phyloP scores from a whole-genome alignment of 495 filamentous ascomycete genomes.

The Xylaria sp. region DNA sequence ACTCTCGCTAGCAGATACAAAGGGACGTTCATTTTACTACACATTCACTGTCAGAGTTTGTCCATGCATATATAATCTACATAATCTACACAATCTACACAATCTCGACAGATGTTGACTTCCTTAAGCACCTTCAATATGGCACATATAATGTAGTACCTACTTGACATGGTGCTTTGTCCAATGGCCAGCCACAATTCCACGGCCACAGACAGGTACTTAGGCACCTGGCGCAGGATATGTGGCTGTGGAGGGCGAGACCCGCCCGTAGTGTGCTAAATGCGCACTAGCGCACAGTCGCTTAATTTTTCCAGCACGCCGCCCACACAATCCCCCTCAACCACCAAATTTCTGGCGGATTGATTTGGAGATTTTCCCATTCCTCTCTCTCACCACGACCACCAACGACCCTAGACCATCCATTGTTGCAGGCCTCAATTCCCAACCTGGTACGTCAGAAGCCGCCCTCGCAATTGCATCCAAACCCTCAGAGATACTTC shows the following conservation, averaged over 20 bases:
- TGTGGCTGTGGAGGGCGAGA: conserved; percentile 2
- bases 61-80: not conserved
- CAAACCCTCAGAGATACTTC: not conserved
- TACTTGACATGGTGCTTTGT: no score
- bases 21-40: not conserved
- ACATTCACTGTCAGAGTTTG: not conserved
- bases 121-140: not conserved
- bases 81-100: no score
- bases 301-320: conserved; percentile 37
- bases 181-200: not conserved
- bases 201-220: conserved; percentile 6
- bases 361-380: conserved; percentile 40
- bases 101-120: no score
- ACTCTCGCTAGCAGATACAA: not conserved
- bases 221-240: not conserved
- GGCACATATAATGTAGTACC: not conserved
- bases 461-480: not conserved
- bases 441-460: conserved; percentile 43
- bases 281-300: conserved; percentile 32
- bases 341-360: conserved; percentile 35
- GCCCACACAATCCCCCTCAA: conserved; percentile 38
- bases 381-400: conserved; percentile 31
- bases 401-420: conserved; percentile 43
- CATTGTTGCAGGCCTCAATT: conserved; percentile 43
- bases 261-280: not conserved